These are phyloP conservation scores for Tylopilus felleus DNA, from an alignment of 768 basidiomycete genomes.

Conservation along the genomic window DNA sequence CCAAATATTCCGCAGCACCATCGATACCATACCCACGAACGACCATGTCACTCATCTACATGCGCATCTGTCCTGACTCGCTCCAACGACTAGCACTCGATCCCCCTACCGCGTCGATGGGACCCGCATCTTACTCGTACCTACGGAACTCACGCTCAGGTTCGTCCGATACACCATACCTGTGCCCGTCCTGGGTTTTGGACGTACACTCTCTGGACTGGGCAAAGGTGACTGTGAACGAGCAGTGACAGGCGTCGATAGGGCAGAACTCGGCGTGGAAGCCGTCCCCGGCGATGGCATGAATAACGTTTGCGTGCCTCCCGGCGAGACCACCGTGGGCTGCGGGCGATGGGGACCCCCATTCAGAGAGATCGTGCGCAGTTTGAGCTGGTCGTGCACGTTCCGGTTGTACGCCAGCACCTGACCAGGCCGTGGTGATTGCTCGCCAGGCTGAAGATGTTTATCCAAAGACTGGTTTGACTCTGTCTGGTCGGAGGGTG, in stretches of 20 bases:
- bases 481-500: slow-evolving; percentile 6
- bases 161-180: slow-evolving; percentile 63
- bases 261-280: slow-evolving; percentile 8
- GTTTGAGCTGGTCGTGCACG: slow-evolving; percentile 33
- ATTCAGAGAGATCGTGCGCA: slow-evolving; percentile 16
- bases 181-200: slow-evolving; percentile 60
- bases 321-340: slow-evolving; percentile 14
- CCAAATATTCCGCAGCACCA: slow-evolving; percentile 6
- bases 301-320: slow-evolving; percentile 21
- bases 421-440: slow-evolving; percentile 21
- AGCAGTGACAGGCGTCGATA: slow-evolving; percentile 9
- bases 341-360: slow-evolving; percentile 6
- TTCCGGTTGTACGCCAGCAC: slow-evolving; percentile 34
- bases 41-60: slow-evolving; percentile 6
- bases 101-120: slow-evolving; percentile 20
- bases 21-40: slow-evolving; percentile 6
- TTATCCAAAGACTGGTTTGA: slow-evolving; percentile 10
- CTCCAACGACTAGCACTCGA: not conserved
- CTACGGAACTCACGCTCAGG: slow-evolving; percentile 10
- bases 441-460: slow-evolving; percentile 23
- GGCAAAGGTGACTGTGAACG: slow-evolving; percentile 21
- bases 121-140: slow-evolving; percentile 41
- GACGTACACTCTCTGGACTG: slow-evolving; percentile 31
- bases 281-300: slow-evolving; percentile 3
- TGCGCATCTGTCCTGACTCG: not conserved